Base-by-base conservation (phyloP, 441 rosid species). In the Gossypium lobatum region DNA sequence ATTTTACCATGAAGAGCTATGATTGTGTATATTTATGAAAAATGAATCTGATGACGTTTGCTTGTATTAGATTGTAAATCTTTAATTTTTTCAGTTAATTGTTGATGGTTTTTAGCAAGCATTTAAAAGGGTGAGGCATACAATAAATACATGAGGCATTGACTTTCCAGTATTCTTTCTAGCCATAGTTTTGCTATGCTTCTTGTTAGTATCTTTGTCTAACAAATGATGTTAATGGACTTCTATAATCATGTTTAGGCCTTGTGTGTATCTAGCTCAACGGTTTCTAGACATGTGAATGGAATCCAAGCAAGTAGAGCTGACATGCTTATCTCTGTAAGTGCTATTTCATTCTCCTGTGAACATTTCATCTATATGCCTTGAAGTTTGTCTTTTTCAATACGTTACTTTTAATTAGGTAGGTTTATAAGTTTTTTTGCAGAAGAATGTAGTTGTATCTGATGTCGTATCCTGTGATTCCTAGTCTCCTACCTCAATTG, bases 261-360 rank as follows among this genome's bases (percentile, higher is more conserved):
- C 16, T 80, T 95, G 73, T 95, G 98, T 76, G 83, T 83, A 57
- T 78, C 86, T 78, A 87, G 92, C 66, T 79, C 90, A 64, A 86
- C 87, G 23, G 83, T 80, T 80, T 87, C 88, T 71, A 86, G 91
- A 82, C 97, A 90, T 69, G 85, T 84, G 64, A 93, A 90, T 73
- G 98, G 99, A 64, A 82, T 95, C 81, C 90, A 83, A 80, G 80
- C 86, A 25, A 80, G 88, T 88, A 85, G 97, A 83, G 99, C 93
- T 59, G 96, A 93, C 76, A 89, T 95, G 98, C 93, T 95, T 59
- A 90, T 95, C 77, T 80, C 98, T 10, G 99, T 91, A 75, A 86
- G 96, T 83, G 71, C 50, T 75, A 11, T 59, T 55, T 6, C 39
- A 37, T 11, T 17, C 70, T 70, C 66, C 53, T 73, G 9, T 14